These are phyloP conservation scores for Carex cristatella DNA, from an alignment of 176 grass and related monocot genomes.

Conservation along the genomic window DNA sequence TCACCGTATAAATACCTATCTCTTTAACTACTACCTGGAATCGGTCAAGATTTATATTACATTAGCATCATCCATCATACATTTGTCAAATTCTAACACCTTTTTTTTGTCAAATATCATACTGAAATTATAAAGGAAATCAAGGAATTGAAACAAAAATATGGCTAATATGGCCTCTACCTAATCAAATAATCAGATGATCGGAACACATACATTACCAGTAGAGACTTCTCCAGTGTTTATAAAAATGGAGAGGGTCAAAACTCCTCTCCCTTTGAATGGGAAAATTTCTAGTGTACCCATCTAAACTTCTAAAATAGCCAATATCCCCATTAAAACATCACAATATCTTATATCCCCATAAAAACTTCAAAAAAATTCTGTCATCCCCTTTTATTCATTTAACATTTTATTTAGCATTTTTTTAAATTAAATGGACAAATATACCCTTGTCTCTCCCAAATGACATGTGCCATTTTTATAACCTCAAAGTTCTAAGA, in stretches of 20 bases:
- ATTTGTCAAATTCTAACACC: neutral
- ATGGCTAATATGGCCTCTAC: neutral
- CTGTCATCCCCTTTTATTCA: too few species aligned
- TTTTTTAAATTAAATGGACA: too few species aligned
- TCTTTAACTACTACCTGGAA: neutral
- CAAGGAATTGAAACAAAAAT: neutral
- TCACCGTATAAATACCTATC: neutral
- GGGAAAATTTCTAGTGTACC: too few species aligned
- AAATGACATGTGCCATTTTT: too few species aligned
- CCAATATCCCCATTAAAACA: too few species aligned
- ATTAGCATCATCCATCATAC: neutral
- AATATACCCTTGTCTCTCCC: too few species aligned
- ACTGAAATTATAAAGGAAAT: neutral
- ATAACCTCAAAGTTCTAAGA: too few species aligned
- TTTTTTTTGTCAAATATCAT: neutral
- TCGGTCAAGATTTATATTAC: neutral
- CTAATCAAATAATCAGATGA: neutral
- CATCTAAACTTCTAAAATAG: too few species aligned
- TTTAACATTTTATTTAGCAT: too few species aligned
- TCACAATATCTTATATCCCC: too few species aligned
- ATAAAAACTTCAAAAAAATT: too few species aligned
- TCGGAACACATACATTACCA: neutral
- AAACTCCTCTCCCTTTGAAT: neutral
- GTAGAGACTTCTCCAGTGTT: neutral
- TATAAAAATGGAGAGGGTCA: neutral